These are phyloP conservation scores for Diversispora epigaea DNA, from an alignment of 192 early-diverging fungal genomes.

Conservation along the genomic window DNA sequence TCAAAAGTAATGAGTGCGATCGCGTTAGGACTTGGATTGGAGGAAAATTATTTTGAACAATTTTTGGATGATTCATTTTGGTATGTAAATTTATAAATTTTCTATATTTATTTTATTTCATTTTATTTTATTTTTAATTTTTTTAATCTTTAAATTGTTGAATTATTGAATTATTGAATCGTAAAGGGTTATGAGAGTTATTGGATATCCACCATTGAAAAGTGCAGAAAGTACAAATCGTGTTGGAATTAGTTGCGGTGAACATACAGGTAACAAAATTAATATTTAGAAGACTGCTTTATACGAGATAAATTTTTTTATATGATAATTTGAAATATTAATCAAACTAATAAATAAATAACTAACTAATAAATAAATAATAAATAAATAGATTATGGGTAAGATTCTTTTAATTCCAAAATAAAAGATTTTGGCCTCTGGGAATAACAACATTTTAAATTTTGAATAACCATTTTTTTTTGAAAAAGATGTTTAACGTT, in stretches of 20 bases:
- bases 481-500: slow-evolving; percentile 48
- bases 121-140: neutral
- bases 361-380: neutral
- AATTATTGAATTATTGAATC: neutral
- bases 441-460: neutral
- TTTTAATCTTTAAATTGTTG: neutral
- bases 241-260: slow-evolving; percentile 50
- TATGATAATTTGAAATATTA: slow-evolving; percentile 6
- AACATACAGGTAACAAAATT: slow-evolving; percentile 55
- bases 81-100: slow-evolving; percentile 4
- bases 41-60: slow-evolving; percentile 34
- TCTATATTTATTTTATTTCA: neutral
- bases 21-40: slow-evolving; percentile 52
- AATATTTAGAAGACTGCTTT: neutral
- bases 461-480: neutral
- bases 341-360: neutral
- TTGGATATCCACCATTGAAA: slow-evolving; percentile 44
- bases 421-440: neutral
- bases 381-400: slow-evolving; percentile 26
- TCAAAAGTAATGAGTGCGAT: slow-evolving; percentile 47
- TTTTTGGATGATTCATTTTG: slow-evolving; percentile 39
- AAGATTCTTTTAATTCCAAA: neutral
- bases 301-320: slow-evolving; percentile 12
- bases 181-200: slow-evolving; percentile 43
- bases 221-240: slow-evolving; percentile 7